Conservation (phyloP, 306 rosid species). For the Pyrus bretschneideri region DNA sequence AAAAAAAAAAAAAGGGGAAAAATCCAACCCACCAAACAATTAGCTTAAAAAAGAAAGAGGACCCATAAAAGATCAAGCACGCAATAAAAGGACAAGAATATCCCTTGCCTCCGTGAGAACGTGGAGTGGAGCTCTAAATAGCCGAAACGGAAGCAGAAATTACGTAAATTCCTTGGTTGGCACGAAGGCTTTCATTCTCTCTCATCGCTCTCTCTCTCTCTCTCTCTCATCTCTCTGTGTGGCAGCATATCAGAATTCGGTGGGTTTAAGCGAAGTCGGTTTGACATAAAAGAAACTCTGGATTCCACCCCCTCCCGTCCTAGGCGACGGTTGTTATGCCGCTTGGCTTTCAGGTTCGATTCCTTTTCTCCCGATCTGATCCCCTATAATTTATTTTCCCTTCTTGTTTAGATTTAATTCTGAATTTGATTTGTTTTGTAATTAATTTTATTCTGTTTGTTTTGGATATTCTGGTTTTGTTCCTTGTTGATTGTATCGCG, state of each 20-base stretch:
- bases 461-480: not conserved
- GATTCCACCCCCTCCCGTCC: conserved; percentile 93
- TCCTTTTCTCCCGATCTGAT: conserved; percentile 8
- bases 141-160: not conserved
- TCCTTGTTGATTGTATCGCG: not conserved
- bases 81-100: not conserved
- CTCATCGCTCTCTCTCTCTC: not conserved
- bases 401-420: not conserved
- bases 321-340: conserved; percentile 88
- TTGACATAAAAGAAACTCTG: conserved; percentile 47
- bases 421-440: conserved; percentile 8
- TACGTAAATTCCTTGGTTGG: conserved; percentile 15
- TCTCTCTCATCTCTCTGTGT: too few relatives aligned
- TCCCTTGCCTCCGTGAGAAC: not conserved
- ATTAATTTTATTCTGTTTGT: not conserved
- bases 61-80: not conserved
- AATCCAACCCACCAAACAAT: too few relatives aligned
- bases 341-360: conserved; percentile 56
- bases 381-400: not conserved
- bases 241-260: not conserved
- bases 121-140: not conserved
- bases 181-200: conserved; percentile 7
- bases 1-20: not conserved
- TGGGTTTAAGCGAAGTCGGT: conserved; percentile 5
- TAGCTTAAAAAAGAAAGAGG: not conserved